A percentile compares a stretch with the other conserved stretches of the same genome.
These are phyloP conservation scores for Fusarium transvaalense DNA, from an alignment of 2,329 filamentous ascomycete species.

Conservation along the genomic window DNA sequence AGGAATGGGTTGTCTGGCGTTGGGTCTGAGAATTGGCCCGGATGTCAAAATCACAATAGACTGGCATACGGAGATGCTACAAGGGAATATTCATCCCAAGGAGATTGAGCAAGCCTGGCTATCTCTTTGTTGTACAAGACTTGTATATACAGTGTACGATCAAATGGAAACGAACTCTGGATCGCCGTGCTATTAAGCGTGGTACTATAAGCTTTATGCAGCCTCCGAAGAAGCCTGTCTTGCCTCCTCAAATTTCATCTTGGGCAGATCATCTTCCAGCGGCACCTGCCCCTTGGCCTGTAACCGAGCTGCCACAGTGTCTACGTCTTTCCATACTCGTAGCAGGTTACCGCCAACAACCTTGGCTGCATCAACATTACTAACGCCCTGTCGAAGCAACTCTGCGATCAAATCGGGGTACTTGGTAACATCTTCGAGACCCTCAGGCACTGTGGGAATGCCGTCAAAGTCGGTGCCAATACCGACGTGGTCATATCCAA, in stretches of 20 bases:
- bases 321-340: constrained; percentile 85
- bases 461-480: constrained; percentile 92
- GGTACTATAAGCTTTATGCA: constrained; percentile 9
- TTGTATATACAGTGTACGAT: constrained; percentile 52
- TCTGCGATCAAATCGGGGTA: constrained; percentile 84
- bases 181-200: constrained; percentile 13
- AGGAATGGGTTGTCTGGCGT: not conserved
- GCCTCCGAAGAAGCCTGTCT: constrained; percentile 3
- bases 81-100: constrained; percentile 1
- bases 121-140: constrained; percentile 49
- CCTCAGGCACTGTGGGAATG: constrained; percentile 73
- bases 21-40: not conserved
- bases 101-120: constrained; percentile 10
- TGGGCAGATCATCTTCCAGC: constrained; percentile 64
- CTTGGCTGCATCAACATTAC: constrained; percentile 78
- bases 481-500: constrained; percentile 90
- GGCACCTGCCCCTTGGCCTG: constrained; percentile 67
- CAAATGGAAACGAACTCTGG: constrained; percentile 34
- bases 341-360: constrained; percentile 84
- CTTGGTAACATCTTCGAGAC: constrained; percentile 86
- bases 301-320: constrained; percentile 75
- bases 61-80: constrained; percentile 7
- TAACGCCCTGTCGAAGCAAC: constrained; percentile 78
- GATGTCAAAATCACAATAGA: not conserved
- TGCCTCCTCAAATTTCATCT: constrained; percentile 29